These are phyloP conservation scores for Mycena rebaudengoi DNA, from an alignment of 768 basidiomycete species.

Conservation along the genomic window DNA sequence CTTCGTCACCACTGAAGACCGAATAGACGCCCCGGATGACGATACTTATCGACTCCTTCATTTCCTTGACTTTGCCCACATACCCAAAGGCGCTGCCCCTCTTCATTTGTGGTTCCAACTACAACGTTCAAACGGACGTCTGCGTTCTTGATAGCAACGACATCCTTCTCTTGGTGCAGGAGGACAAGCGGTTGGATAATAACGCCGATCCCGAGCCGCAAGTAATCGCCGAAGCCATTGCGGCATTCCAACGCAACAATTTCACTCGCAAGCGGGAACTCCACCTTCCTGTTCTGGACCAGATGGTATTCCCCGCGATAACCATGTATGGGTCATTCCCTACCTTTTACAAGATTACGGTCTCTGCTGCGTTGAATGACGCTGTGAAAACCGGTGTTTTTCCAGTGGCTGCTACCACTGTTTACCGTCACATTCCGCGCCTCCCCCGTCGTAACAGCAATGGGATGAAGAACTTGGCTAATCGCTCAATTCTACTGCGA, in stretches of 20 bases:
- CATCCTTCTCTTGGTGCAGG: conserved; percentile 35
- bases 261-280: conserved; percentile 11
- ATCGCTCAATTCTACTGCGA: conserved; percentile 31
- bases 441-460: conserved; percentile 32
- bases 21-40: conserved; percentile 29
- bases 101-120: conserved; percentile 38
- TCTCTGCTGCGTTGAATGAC: conserved; percentile 31
- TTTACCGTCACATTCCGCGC: conserved; percentile 30
- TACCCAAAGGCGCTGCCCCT: conserved; percentile 33
- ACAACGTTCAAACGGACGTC: conserved; percentile 36
- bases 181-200: conserved; percentile 29
- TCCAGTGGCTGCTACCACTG: conserved; percentile 28
- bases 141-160: conserved; percentile 37
- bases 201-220: conserved; percentile 24
- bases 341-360: conserved; percentile 38
- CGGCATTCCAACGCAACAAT: conserved; percentile 38
- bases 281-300: conserved; percentile 25
- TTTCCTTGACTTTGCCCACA: conserved; percentile 32
- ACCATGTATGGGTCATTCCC: conserved; percentile 40
- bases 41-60: conserved; percentile 29
- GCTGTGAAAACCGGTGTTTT: conserved; percentile 27
- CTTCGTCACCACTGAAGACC: conserved; percentile 29
- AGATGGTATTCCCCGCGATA: conserved; percentile 37
- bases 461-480: conserved; percentile 44
- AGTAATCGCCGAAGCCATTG: conserved; percentile 37